Base-by-base conservation (phyloP, 2,329 filamentous ascomycete species). In the Elsinoe australis region DNA sequence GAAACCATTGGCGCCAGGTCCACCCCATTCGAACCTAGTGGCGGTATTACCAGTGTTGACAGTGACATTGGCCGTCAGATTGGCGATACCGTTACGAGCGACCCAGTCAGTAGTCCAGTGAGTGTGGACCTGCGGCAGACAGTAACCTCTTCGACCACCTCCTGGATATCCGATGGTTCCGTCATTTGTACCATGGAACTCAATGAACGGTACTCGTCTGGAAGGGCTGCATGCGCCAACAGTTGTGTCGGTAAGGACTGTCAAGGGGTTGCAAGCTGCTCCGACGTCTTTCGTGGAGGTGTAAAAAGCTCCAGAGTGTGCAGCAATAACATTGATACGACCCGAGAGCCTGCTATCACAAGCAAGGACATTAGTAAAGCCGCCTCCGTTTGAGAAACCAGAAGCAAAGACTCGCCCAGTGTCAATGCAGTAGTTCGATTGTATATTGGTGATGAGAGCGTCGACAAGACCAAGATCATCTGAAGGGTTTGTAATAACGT, bases 351-450 rank as follows among this genome's bases (percentile, higher is more conserved):
- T 59, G 2, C 66, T 55, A 24, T 71, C 63, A 54, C 71, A 75
- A 3, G 72, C 70, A 5, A 75, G 66, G 1, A 68, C 53, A 15
- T 64, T 67, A 19, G 71, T 67, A 9, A 67, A 73, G 1, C 72
- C 75, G 1, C 72, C 75, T 3, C 73, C 75, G 33, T 78, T 76
- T 51, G 67, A 77, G 52, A 77, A 75, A 36, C 70, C 71, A 0
- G 64, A 60, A 5, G 64, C 64, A 49, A 71, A 73, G 21, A 74
- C 60, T 5, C 64, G 64, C 2, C 55, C 56, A 1, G 58, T 54
- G 51, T 74, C 67, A 52, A 74, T 64, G 54, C 70, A 73, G 54
- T 68, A 69, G 4, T 56, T 59, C 6, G 57, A 53, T 49, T 66
- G 56, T 5, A 74, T 52, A 15, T 67, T 52, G 18, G 61, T 56